Conservation (phyloP, 768 basidiomycete genomes). For the Termitomyces sp. region DNA sequence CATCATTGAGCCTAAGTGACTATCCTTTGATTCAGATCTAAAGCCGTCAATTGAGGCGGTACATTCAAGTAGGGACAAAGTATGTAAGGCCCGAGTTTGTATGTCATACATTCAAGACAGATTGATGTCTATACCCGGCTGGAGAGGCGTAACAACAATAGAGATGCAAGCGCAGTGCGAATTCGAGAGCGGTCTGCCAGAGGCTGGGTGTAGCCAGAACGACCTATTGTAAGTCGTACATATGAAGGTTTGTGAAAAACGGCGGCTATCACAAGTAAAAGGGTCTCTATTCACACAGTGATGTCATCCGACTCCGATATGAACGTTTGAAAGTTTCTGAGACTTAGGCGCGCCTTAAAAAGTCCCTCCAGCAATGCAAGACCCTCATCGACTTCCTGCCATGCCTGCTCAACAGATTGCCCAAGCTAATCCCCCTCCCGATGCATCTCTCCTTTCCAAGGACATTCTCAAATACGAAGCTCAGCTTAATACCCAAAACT, state of each 20-base stretch:
- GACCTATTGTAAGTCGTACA: neutral
- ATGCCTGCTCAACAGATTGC: slow-evolving; percentile 54
- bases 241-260: neutral
- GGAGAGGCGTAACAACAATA: neutral
- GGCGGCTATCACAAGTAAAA: too few relatives aligned
- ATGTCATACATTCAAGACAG: neutral
- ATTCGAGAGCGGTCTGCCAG: neutral
- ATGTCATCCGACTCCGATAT: neutral
- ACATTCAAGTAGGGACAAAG: neutral
- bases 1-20: neutral
- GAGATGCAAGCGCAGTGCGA: neutral
- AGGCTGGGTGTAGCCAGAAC: neutral
- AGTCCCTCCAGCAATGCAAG: neutral
- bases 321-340: neutral
- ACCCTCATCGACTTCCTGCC: neutral
- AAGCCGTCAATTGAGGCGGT: neutral
- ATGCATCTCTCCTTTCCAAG: slow-evolving; percentile 61
- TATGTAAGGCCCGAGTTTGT: neutral
- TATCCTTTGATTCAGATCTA: too few relatives aligned
- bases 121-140: neutral
- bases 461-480: slow-evolving; percentile 44
- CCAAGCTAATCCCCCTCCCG: slow-evolving; percentile 65
- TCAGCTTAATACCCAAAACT: slow-evolving; percentile 38
- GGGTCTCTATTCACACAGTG: neutral
- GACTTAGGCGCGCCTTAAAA: neutral